Conservation (phyloP, 192 early-diverging fungal species). For the Thoreauomyces humboldtii region DNA sequence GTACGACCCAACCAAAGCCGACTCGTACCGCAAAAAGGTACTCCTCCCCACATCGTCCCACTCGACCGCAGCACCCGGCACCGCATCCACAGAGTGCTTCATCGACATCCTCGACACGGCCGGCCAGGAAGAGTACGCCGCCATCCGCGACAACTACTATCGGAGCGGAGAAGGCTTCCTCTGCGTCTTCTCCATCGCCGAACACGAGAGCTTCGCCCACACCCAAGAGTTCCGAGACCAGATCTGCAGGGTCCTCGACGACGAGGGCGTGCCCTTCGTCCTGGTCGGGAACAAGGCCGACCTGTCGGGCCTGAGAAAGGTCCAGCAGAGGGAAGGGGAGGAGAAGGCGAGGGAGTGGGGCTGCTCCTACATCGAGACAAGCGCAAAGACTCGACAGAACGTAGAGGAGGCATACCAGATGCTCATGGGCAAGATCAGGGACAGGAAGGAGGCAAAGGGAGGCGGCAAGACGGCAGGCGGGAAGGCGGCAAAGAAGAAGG, state of each 20-base stretch:
- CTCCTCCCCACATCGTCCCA: slow-evolving; percentile 29
- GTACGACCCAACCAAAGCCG: slow-evolving; percentile 92
- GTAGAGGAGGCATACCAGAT: slow-evolving; percentile 74
- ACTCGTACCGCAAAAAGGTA: slow-evolving; percentile 85
- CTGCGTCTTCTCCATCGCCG: slow-evolving; percentile 80
- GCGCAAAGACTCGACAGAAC: slow-evolving; percentile 84
- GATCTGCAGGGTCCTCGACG: slow-evolving; percentile 79
- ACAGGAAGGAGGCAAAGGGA: slow-evolving; percentile 59
- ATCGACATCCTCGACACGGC: slow-evolving; percentile 92
- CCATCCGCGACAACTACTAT: slow-evolving; percentile 86
- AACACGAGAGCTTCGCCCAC: slow-evolving; percentile 76
- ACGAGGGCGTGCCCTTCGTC: slow-evolving; percentile 80
- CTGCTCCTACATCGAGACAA: slow-evolving; percentile 86
- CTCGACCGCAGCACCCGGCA: background rate
- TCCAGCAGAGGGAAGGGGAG: slow-evolving; percentile 73
- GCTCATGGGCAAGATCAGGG: slow-evolving; percentile 75
- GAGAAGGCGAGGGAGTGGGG: slow-evolving; percentile 76
- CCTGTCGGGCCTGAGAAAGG: slow-evolving; percentile 69
- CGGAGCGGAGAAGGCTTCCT: slow-evolving; percentile 82
- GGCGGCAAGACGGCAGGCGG: slow-evolving; percentile 27
- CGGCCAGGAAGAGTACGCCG: slow-evolving; percentile 87
- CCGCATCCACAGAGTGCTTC: slow-evolving; percentile 72
- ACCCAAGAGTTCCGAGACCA: slow-evolving; percentile 83
- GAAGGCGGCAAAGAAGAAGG: slow-evolving; percentile 32
- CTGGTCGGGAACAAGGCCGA: slow-evolving; percentile 89